Evolutionary conservation across 2,329 filamentous ascomycete species (phyloP).

Genomic region (Huntiella savannae): DNA sequence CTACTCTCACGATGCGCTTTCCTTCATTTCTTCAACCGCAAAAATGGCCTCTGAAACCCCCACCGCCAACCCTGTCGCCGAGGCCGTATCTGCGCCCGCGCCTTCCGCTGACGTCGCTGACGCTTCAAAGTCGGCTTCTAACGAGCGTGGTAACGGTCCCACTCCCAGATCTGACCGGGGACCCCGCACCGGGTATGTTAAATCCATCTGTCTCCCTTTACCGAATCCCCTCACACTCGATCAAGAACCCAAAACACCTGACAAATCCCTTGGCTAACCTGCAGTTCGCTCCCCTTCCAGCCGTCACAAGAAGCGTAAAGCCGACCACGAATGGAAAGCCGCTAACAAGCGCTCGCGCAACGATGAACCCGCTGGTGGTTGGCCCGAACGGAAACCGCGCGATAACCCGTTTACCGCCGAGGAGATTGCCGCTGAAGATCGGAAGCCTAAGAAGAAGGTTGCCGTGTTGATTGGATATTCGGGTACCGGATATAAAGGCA

Average conservation of each 20-base stretch:
- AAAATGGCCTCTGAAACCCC: conserved; percentile 10
- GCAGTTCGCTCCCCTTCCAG: conserved; percentile 1
- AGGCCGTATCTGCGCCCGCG: no score
- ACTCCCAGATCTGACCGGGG: conserved; percentile 6
- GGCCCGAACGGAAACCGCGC: conserved; percentile 10
- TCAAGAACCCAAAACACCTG: background rate
- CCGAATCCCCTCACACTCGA: background rate
- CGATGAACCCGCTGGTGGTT: conserved; percentile 10
- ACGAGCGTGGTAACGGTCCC: conserved; percentile 1
- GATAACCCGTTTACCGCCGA: conserved; percentile 43
- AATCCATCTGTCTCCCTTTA: background rate
- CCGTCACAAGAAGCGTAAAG: conserved; percentile 11
- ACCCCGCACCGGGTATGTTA: conserved; percentile 9
- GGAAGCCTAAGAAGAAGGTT: conserved; percentile 86
- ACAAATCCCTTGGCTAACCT: conserved; percentile 10
- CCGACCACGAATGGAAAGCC: conserved; percentile 9
- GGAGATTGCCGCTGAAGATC: conserved; percentile 72
- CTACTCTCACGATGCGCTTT: conserved; percentile 6
- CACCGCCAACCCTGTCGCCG: no score
- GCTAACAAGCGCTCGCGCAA: conserved; percentile 11
- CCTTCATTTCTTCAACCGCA: background rate
- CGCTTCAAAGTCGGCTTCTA: background rate
- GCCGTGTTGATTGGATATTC: conserved; percentile 91
- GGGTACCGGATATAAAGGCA: conserved; percentile 89
- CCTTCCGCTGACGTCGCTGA: no score